Base-by-base conservation (phyloP, 441 rosid genomes). In the Aquilaria agallochum region DNA sequence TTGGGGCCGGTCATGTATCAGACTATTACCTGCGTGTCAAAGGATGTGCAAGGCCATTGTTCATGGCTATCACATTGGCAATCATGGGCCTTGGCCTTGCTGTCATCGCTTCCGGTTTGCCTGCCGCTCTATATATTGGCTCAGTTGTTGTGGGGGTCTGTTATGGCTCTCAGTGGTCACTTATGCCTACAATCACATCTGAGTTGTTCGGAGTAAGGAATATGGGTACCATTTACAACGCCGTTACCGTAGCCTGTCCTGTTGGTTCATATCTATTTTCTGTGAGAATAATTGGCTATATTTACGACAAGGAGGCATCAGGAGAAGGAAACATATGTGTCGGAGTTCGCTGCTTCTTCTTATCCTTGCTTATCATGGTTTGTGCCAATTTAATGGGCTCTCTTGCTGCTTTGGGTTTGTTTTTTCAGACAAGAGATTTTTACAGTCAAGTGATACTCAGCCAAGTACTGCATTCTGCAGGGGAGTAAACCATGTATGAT, bases 141-240 rank as follows among this genome's bases (percentile, higher is more conserved):
- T 80, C 86, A 5, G 63, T 87, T 45, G 58, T 88, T 58, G 86
- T 85, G 15, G 94, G 97, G 5, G 80, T 85, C 60, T 84, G 83
- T 60, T 91, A 85, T 42, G 97, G 96, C 31, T 83, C 90, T 4
- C 97, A 88, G 30, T 86, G 94, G 97, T 86, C 96, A 2, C 54
- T 88, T 61, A 83, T 91, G 89, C 92, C 92, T 3, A 81, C 94
- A 15, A 86, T 88, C 63, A 66, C 81, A 5, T 83, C 90, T 2
- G 90, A 91, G 70, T 67, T 88, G 55, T 86, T 84, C 4, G 92
- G 96, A 1, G 81, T 84, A 10, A 45, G 59, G 2, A 94, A 88
- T 60, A 65, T 88, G 89, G 94, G 94, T 12, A 86, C 90, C 33
- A 85, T 88, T 70, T 91, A 84, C 81, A 91, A 88, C 51, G 62